Base-by-base conservation (phyloP, 2,329 filamentous ascomycete genomes). In the Penicillium palitans region DNA sequence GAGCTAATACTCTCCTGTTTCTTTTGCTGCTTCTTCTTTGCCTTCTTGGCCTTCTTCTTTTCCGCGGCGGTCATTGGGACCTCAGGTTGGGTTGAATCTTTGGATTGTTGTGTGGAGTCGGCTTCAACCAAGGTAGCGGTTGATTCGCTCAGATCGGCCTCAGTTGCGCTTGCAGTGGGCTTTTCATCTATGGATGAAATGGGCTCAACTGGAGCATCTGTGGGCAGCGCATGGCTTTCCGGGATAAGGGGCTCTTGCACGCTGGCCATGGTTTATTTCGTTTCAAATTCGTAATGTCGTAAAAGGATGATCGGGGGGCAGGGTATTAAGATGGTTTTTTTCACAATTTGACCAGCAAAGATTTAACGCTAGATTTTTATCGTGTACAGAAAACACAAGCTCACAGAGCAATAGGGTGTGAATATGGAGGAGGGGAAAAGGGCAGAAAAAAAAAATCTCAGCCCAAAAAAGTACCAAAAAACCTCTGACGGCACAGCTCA, bases 281-380 rank as follows among this genome's bases (percentile, higher is more conserved):
- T 65, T 48, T 48, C 65, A 67, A 65, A 45, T 25, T 60, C 56
- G 52, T 63, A 51, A 56, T 53, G 60, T 68, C 60, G 60, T 68
- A 55, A 68, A 66, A 48, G 62, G 25, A 65, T 57, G 55, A 63
- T 67, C 52, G 49, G 54, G 31, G 37, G 29, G 33, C 3, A 58
- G 45, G 55, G 44, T 52, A 55, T 39, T 47, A 58, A 37, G 42
- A 53, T 31, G 37, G 10, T 27, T 27, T 35, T 51, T 53, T 62
- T 63, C 59, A 62, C 64, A 64, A 67, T 61, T 67, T 68, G 66
- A 65, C 66, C 66, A 66, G 66, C 66, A 67, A 67, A 67, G 55
- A 54, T 61, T 58, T 57, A 67, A 66, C 55, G 59, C 61, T 58
- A 42, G 56, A 58, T 48, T 45, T 42, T 3, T 59, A 57, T 56